Percentiles rank a stretch among this genome's conserved stretches.
Evolutionary conservation across 495 filamentous ascomycete species (phyloP).

Genomic region (Tuber brumale): DNA sequence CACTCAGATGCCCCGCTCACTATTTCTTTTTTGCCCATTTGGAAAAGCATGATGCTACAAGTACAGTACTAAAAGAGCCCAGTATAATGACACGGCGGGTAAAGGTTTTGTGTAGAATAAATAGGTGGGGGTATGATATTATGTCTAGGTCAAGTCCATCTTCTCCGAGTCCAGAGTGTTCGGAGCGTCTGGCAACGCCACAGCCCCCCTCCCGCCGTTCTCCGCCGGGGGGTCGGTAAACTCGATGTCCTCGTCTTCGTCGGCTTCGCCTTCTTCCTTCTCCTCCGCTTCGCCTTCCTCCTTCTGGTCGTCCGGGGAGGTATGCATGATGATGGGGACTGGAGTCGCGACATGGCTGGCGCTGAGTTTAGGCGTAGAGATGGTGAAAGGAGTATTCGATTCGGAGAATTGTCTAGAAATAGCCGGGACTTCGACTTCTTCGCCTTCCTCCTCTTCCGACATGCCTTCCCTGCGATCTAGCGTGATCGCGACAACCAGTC

Average conservation of each 20-base stretch:
- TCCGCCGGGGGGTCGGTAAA: not conserved
- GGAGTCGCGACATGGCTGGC: slow-evolving; percentile 48
- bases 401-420: slow-evolving; percentile 29
- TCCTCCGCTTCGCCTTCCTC: slow-evolving; percentile 62
- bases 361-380: slow-evolving; percentile 41
- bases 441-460: slow-evolving; percentile 64
- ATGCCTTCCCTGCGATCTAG: slow-evolving; percentile 67
- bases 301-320: slow-evolving; percentile 47
- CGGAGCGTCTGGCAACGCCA: not conserved
- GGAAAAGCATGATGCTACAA: not conserved
- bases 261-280: slow-evolving; percentile 20
- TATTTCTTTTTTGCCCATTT: not conserved
- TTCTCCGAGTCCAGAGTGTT: not conserved
- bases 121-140: not conserved
- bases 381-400: slow-evolving; percentile 27
- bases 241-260: not conserved
- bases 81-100: not conserved
- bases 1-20: not conserved
- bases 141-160: not conserved
- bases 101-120: not conserved
- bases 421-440: slow-evolving; percentile 58
- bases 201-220: not conserved
- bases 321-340: slow-evolving; percentile 43
- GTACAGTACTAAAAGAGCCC: not conserved
- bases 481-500: slow-evolving; percentile 6